Evolutionary conservation across 2,329 filamentous ascomycete species (phyloP).

Genomic region (Botryosphaeria dothidea): DNA sequence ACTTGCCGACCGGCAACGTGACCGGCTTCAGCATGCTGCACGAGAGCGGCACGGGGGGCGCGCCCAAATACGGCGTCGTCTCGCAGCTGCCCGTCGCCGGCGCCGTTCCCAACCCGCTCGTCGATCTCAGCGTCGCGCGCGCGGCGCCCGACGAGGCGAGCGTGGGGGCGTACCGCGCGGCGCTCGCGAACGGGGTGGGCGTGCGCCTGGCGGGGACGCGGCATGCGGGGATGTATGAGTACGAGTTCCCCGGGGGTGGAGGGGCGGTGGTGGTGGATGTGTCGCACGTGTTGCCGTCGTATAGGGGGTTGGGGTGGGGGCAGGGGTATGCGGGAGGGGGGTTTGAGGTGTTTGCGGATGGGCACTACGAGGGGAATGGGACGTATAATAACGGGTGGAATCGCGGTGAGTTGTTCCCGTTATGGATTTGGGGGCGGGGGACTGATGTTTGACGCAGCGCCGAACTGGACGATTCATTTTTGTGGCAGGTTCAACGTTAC

Average conservation of each 20-base stretch:
- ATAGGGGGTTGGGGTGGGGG: constrained; percentile 60
- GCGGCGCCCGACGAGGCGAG: constrained; percentile 52
- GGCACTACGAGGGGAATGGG: constrained; percentile 61
- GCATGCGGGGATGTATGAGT: constrained; percentile 60
- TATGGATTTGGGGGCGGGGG: too few relatives aligned
- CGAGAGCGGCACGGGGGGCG: constrained; percentile 37
- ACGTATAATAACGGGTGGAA: constrained; percentile 71
- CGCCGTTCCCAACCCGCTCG: constrained; percentile 52
- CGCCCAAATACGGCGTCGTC: constrained; percentile 37
- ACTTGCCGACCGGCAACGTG: constrained; percentile 32
- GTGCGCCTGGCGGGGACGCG: constrained; percentile 60
- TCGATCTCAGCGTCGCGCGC: constrained; percentile 56
- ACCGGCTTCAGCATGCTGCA: constrained; percentile 40
- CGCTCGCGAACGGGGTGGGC: constrained; percentile 54
- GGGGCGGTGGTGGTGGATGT: constrained; percentile 61
- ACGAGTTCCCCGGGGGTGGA: constrained; percentile 54
- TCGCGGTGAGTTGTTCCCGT: constrained; percentile 31
- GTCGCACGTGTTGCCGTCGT: constrained; percentile 64
- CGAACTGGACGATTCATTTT: constrained; percentile 63
- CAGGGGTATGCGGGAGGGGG: constrained; percentile 64
- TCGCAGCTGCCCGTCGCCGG: constrained; percentile 37
- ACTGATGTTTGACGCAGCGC: constrained; percentile 47
- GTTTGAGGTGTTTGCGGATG: constrained; percentile 53
- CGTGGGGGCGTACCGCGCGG: constrained; percentile 64
- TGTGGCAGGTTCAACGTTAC: constrained; percentile 60